phyloP scores from a whole-genome alignment of 2,329 filamentous ascomycete genomes.

The Ophiostoma himal-ulmi region DNA sequence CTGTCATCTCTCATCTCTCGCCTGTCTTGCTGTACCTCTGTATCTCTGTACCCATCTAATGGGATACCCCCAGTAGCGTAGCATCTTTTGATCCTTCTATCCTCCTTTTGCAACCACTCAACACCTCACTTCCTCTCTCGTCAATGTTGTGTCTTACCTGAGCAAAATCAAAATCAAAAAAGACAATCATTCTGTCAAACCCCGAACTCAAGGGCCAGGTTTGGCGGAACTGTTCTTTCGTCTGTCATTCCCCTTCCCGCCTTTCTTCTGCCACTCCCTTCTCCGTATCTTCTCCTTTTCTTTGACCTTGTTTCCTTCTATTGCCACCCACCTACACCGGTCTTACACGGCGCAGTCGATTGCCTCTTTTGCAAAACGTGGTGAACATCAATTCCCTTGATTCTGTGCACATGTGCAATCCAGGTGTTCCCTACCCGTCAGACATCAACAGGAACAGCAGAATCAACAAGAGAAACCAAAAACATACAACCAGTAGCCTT shows the following conservation, averaged over 20 bases:
- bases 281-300: neutral
- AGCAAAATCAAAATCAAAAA: neutral
- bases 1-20: too few species aligned
- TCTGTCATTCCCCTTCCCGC: neutral
- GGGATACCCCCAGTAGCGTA: neutral
- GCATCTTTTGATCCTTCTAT: neutral
- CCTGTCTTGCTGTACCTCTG: too few species aligned
- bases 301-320: neutral
- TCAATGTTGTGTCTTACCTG: neutral
- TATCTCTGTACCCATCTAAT: too few species aligned
- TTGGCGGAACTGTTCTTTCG: neutral
- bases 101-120: neutral
- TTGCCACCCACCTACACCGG: neutral
- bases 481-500: neutral
- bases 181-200: neutral
- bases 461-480: neutral
- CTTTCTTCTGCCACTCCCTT: neutral
- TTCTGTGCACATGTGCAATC: too few species aligned
- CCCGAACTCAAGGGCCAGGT: neutral
- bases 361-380: slow-evolving; percentile 4
- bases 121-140: neutral
- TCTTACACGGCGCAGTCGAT: slow-evolving; percentile 9
- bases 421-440: neutral
- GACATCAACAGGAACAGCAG: neutral
- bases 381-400: neutral